Percentiles rank a stretch among this genome's conserved stretches.
Evolutionary conservation across 2,329 filamentous ascomycete genomes (phyloP).

Genomic region (Uncinocarpus reesii): DNA sequence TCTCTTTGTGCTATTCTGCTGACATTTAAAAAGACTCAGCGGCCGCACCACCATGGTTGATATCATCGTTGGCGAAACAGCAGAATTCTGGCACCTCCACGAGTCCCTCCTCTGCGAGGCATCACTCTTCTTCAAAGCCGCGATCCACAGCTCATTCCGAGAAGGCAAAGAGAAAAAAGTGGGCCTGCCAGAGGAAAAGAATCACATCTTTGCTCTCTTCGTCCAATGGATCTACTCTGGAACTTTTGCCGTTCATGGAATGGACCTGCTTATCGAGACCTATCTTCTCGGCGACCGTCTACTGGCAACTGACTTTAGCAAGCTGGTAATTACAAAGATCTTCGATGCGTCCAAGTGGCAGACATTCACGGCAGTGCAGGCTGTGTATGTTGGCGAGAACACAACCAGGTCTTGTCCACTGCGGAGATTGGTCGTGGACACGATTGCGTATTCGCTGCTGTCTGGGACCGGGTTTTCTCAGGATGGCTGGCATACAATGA

Average conservation of each 20-base stretch:
- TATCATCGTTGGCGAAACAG: slow-evolving; percentile 11
- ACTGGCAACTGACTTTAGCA: slow-evolving; percentile 4
- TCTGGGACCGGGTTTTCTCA: not conserved
- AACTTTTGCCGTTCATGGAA: not conserved
- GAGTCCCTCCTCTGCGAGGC: slow-evolving; percentile 9
- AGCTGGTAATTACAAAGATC: slow-evolving; percentile 8
- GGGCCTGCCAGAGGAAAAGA: slow-evolving; percentile 8
- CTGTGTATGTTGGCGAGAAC: slow-evolving; percentile 8
- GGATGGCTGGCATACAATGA: slow-evolving; percentile 7
- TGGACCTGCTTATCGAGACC: slow-evolving; percentile 3
- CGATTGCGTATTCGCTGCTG: slow-evolving; percentile 9
- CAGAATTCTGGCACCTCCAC: slow-evolving; percentile 10
- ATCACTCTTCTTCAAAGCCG: slow-evolving; percentile 8
- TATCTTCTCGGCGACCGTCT: slow-evolving; percentile 14
- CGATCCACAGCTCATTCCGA: slow-evolving; percentile 2
- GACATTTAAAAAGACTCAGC: slow-evolving; percentile 6
- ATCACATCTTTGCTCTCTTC: slow-evolving; percentile 12
- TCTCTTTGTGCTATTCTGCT: not conserved
- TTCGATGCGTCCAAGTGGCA: not conserved
- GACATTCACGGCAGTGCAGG: slow-evolving; percentile 12
- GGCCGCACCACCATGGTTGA: slow-evolving; percentile 10
- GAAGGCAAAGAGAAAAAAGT: slow-evolving; percentile 13
- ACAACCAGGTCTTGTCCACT: slow-evolving; percentile 6
- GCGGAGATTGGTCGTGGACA: slow-evolving; percentile 14
- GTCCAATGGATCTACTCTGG: slow-evolving; percentile 16